Conservation (phyloP, 1,284 basidiomycete species). For the Leccinum griseonigrum region DNA sequence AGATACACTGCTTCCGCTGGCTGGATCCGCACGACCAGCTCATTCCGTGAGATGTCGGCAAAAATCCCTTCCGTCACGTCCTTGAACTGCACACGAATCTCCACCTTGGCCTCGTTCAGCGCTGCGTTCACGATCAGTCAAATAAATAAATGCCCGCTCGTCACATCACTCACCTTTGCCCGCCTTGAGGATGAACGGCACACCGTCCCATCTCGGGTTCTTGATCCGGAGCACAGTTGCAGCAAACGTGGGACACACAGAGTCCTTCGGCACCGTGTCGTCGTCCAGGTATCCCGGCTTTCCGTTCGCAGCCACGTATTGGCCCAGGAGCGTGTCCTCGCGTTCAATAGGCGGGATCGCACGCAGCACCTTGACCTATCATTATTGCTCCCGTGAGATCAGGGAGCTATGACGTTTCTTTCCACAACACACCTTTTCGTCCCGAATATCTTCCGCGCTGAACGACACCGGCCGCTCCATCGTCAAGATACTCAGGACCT, state of each 20-base stretch:
- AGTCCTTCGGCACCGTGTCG: slow-evolving; percentile 88
- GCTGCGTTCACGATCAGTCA: slow-evolving; percentile 45
- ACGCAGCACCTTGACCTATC: slow-evolving; percentile 90
- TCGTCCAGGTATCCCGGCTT: slow-evolving; percentile 98
- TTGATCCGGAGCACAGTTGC: slow-evolving; percentile 87
- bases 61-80: slow-evolving; percentile 96
- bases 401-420: slow-evolving; percentile 9
- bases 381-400: slow-evolving; percentile 16
- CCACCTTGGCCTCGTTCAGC: slow-evolving; percentile 95
- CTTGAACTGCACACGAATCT: slow-evolving; percentile 95
- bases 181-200: slow-evolving; percentile 95
- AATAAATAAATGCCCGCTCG: slow-evolving; percentile 3
- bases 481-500: slow-evolving; percentile 88
- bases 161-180: slow-evolving; percentile 75
- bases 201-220: slow-evolving; percentile 96
- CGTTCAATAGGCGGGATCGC: slow-evolving; percentile 80
- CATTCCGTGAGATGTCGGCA: slow-evolving; percentile 91
- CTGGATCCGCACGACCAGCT: slow-evolving; percentile 94
- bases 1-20: slow-evolving; percentile 93
- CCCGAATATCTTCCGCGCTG: slow-evolving; percentile 92
- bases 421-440: slow-evolving; percentile 76
- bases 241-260: slow-evolving; percentile 90
- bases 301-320: slow-evolving; percentile 84
- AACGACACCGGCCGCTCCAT: slow-evolving; percentile 99
- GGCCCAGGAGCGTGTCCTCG: slow-evolving; percentile 84